Conservation (phyloP, 208 protist genomes). For the Acanthamoeba rhysodes region DNA sequence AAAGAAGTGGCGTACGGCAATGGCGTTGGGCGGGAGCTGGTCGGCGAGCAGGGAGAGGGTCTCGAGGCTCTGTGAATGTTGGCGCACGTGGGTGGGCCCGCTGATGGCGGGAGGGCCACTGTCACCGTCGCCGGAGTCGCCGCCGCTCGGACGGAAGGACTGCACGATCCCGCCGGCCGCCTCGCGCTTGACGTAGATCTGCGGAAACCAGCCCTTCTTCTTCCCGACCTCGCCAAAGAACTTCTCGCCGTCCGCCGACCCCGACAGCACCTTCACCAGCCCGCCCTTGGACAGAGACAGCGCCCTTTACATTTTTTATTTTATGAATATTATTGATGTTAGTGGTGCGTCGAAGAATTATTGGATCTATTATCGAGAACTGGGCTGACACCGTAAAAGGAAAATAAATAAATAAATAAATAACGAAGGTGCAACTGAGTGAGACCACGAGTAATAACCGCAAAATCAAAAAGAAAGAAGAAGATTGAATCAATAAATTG, state of each 20-base stretch:
- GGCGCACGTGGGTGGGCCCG: background rate
- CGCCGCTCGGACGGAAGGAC: background rate
- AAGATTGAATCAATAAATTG: too few relatives aligned
- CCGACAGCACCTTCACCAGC: constrained; percentile 51
- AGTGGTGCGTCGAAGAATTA: too few relatives aligned
- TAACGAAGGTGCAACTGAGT: background rate
- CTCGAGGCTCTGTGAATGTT: constrained; percentile 14
- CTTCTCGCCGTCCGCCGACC: constrained; percentile 57
- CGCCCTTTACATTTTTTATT: background rate
- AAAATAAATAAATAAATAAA: too few relatives aligned
- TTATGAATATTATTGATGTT: background rate
- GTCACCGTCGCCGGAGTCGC: background rate
- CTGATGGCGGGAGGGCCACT: background rate
- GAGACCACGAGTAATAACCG: background rate
- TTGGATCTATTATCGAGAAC: too few relatives aligned
- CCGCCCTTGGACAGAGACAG: constrained; percentile 39
- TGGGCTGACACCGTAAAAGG: background rate
- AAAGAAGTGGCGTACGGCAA: background rate
- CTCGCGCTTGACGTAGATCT: constrained; percentile 68
- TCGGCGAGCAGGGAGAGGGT: constrained; percentile 12
- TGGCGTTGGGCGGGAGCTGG: background rate
- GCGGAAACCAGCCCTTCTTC: constrained; percentile 68
- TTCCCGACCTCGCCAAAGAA: constrained; percentile 61
- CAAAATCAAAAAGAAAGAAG: too few relatives aligned
- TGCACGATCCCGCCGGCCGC: constrained; percentile 5